Base-by-base conservation (phyloP, 441 rosid genomes). In the Eruca vesicaria region DNA sequence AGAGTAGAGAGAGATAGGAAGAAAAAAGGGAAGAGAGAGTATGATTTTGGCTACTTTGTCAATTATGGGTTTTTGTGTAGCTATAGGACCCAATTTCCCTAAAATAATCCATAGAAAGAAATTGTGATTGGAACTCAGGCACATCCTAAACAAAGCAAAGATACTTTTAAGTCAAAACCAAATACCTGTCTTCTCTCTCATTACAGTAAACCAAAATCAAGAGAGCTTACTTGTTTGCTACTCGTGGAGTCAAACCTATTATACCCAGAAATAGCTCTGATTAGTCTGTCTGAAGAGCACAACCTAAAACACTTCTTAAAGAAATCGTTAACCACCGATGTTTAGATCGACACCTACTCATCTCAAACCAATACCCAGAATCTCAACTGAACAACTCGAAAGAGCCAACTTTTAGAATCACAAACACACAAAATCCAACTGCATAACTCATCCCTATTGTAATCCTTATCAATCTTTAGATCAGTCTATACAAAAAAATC, bases 231-330 rank as follows among this genome's bases (percentile, higher is more conserved):
- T 69, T 80, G 86, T 75, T 80, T 84, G 75, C 97, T 90, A 85
- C 88, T 89, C 28, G 96, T 90, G 70, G 97, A 93, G 81, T 92
- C 96, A n/a, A 81, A 85, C 77, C 79, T 82, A 81, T 92, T 97
- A 72, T 85, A 87, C 52, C 98, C 99, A 29, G 98, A 87, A 66
- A 92, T 84, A 35, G 92, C 97, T 36, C 11, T 36, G 43, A 10
- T 36, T 36, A 10, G 11, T 36, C 43, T 12, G n/a, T 9, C 43
- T 9, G 43, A 3, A 36, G 43, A 36, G 43, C 43, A 36, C 43
- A 36, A 36, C 43, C 14, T 36, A 36, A 36, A 36, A 11, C 43
- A 32, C 35, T 7, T 32, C 35, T 32, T 32, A 32, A 32, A 32
- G 35, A 8, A 10, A 36, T 10, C 43, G 12, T 36, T 36, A 36